phyloP scores from a whole-genome alignment of 345 rosid genomes.

The Bruguiera gymnorhiza region DNA sequence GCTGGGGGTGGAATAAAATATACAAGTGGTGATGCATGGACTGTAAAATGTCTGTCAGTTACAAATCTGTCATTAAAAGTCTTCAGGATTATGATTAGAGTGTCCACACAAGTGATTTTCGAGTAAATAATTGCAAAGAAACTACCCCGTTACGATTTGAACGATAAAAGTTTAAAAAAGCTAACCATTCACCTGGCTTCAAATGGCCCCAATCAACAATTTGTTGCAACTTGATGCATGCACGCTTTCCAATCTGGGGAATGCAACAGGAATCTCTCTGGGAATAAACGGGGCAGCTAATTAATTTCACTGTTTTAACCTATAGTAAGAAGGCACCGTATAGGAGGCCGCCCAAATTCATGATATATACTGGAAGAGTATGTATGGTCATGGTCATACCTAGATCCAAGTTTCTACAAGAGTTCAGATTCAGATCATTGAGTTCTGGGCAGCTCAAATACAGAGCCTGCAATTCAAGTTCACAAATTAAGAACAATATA shows the following conservation, averaged over 20 bases:
- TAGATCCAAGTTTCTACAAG: conserved; percentile 71
- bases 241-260: conserved; percentile 70
- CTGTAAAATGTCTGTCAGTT: too few relatives aligned
- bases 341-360: background rate
- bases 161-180: conserved; percentile 1
- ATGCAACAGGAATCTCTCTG: conserved; percentile 82
- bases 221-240: conserved; percentile 83
- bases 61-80: too few relatives aligned
- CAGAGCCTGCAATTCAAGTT: conserved; percentile 64
- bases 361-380: conserved; percentile 6
- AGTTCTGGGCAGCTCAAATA: conserved; percentile 88
- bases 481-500: conserved; percentile 8
- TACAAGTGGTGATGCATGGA: too few relatives aligned
- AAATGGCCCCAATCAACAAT: conserved; percentile 52
- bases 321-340: background rate
- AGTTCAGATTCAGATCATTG: conserved; percentile 72
- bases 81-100: too few relatives aligned
- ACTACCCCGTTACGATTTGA: background rate
- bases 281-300: background rate
- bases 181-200: conserved; percentile 60
- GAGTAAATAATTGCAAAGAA: too few relatives aligned
- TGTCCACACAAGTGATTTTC: too few relatives aligned
- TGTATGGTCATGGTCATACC: conserved; percentile 30
- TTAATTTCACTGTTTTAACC: background rate
- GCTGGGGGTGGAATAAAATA: too few relatives aligned